Conservation (phyloP, 129 eudicot genomes). For the Ambrosia trifida region DNA sequence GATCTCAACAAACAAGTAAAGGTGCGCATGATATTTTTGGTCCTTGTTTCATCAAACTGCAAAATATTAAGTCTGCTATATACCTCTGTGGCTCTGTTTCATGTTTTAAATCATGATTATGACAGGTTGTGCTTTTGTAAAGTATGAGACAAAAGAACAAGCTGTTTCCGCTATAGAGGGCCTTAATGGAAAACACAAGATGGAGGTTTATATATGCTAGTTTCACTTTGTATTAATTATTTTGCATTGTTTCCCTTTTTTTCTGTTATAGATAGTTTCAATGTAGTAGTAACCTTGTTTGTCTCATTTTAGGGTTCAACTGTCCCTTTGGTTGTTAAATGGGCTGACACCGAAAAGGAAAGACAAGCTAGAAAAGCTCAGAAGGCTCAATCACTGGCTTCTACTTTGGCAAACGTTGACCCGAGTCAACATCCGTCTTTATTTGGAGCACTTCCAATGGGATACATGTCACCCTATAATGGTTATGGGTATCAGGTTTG, state of each 20-base stretch:
- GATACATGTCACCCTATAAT: slow-evolving; percentile 80
- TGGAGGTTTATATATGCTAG: slow-evolving; percentile 78
- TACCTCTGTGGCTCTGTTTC: slow-evolving; percentile 10
- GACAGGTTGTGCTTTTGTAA: slow-evolving; percentile 94
- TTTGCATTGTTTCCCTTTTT: background rate
- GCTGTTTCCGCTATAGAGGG: slow-evolving; percentile 93
- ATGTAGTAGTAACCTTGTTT: slow-evolving; percentile 2
- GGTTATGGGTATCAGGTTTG: slow-evolving; percentile 98
- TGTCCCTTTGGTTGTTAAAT: slow-evolving; percentile 97
- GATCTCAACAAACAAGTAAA: slow-evolving; percentile 96
- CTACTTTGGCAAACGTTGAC: slow-evolving; percentile 55
- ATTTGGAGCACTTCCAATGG: slow-evolving; percentile 90
- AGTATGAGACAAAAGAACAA: slow-evolving; percentile 95
- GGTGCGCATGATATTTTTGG: slow-evolving; percentile 43
- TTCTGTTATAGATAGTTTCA: slow-evolving; percentile 1
- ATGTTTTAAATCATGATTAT: slow-evolving; percentile 19
- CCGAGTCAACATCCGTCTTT: slow-evolving; percentile 72
- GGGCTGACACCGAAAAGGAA: slow-evolving; percentile 99
- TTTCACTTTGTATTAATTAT: slow-evolving; percentile 19
- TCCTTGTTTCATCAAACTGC: slow-evolving; percentile 16
- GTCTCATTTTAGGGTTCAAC: slow-evolving; percentile 62
- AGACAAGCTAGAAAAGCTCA: slow-evolving; percentile 94
- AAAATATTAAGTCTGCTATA: slow-evolving; percentile 15
- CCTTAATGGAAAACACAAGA: slow-evolving; percentile 92
- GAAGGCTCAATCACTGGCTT: slow-evolving; percentile 72